Evolutionary conservation across 352 stramenopile species (phyloP).

Genomic region (Pythium aquatile): DNA sequence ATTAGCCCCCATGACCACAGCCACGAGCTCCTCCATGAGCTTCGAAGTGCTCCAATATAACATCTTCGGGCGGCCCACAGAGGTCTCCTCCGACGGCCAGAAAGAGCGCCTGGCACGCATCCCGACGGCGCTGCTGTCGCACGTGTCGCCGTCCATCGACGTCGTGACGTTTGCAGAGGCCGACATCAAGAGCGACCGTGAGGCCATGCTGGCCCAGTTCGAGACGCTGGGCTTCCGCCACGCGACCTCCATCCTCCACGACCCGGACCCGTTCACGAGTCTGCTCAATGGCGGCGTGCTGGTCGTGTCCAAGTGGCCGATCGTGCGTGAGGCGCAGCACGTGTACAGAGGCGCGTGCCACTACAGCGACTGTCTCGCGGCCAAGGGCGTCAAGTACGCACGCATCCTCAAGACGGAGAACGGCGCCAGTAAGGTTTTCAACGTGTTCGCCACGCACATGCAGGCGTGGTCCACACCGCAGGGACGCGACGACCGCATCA

Average conservation of each 20-base stretch:
- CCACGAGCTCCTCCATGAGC: constrained; percentile 12
- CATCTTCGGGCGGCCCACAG: constrained; percentile 65
- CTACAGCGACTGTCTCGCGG: constrained; percentile 80
- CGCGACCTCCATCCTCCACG: constrained; percentile 66
- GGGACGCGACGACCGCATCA: constrained; percentile 54
- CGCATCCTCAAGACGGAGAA: constrained; percentile 62
- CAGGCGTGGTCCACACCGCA: constrained; percentile 81
- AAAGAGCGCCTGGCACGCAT: constrained; percentile 59
- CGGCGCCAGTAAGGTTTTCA: constrained; percentile 65
- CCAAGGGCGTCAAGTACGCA: constrained; percentile 84
- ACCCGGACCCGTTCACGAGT: constrained; percentile 80
- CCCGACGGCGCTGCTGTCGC: constrained; percentile 42
- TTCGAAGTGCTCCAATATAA: constrained; percentile 64
- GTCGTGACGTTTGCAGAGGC: constrained; percentile 79
- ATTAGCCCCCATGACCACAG: background rate
- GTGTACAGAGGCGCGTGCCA: constrained; percentile 75
- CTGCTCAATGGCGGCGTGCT: constrained; percentile 79
- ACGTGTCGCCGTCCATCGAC: constrained; percentile 53
- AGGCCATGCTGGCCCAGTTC: constrained; percentile 67
- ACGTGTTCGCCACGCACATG: constrained; percentile 86
- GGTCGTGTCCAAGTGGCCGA: constrained; percentile 81
- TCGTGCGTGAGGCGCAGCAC: constrained; percentile 74
- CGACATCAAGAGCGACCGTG: constrained; percentile 46
- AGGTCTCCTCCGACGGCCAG: constrained; percentile 75
- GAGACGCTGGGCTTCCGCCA: constrained; percentile 49